These are phyloP conservation scores for Nephromyces sp. DNA, from an alignment of 169 alveolate genomes.

Conservation along the genomic window DNA sequence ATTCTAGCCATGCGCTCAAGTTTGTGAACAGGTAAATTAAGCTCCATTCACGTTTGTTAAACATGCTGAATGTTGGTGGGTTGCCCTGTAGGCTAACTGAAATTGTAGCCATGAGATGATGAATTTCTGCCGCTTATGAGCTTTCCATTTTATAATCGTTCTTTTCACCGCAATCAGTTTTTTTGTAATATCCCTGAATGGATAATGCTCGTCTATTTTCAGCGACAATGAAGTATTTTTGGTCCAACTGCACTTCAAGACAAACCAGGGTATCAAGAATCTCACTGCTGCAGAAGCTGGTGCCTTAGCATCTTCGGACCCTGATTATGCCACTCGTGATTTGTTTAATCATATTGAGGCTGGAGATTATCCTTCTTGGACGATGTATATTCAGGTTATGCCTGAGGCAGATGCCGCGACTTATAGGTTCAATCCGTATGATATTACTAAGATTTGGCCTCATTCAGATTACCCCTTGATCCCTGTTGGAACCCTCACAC, in stretches of 20 bases:
- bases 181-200: no score
- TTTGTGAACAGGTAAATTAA: constrained; percentile 63
- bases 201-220: no score
- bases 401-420: constrained; percentile 54
- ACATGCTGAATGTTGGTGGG: no score
- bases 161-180: no score
- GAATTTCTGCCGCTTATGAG: no score
- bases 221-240: constrained; percentile 9
- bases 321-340: constrained; percentile 61
- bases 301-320: constrained; percentile 38
- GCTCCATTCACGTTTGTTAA: no score
- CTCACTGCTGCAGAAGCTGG: constrained; percentile 47
- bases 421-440: constrained; percentile 57
- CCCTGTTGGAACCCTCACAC: constrained; percentile 56
- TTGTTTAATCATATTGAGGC: constrained; percentile 43
- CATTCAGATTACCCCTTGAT: constrained; percentile 61
- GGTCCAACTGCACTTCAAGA: constrained; percentile 57
- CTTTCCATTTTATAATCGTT: no score
- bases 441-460: constrained; percentile 75
- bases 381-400: constrained; percentile 53
- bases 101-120: no score
- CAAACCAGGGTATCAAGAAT: constrained; percentile 52
- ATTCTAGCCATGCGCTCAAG: constrained; percentile 52
- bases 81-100: no score
- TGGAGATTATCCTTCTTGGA: constrained; percentile 51